phyloP scores from a whole-genome alignment of 2,329 filamentous ascomycete species.

The Aspergillus amoenus region DNA sequence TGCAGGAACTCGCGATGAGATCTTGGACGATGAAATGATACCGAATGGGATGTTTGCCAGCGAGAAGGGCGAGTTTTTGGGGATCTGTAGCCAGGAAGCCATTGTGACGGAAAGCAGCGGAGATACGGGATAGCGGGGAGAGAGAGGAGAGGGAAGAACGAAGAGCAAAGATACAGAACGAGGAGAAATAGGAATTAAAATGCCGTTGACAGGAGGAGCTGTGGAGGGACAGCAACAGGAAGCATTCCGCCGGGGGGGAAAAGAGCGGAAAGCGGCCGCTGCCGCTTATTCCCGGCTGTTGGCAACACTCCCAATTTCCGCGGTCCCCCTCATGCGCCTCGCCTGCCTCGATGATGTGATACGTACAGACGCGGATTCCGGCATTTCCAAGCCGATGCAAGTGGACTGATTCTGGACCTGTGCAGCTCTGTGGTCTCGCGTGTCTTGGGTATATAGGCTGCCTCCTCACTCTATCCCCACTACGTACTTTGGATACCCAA shows the following conservation, averaged over 20 bases:
- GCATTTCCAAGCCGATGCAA: background rate
- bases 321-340: background rate
- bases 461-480: background rate
- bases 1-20: slow-evolving; percentile 61
- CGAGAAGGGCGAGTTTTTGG: slow-evolving; percentile 66
- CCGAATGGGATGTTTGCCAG: slow-evolving; percentile 81
- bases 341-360: background rate
- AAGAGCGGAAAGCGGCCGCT: slow-evolving; percentile 60
- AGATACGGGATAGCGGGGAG: background rate
- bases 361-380: slow-evolving; percentile 1
- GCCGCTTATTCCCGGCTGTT: slow-evolving; percentile 13
- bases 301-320: background rate
- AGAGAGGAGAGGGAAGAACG: background rate
- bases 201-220: slow-evolving; percentile 41
- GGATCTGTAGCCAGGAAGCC: slow-evolving; percentile 61
- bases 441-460: background rate
- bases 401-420: background rate
- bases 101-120: slow-evolving; percentile 27
- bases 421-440: background rate
- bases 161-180: background rate
- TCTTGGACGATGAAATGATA: slow-evolving; percentile 66
- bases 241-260: slow-evolving; percentile 20
- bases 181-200: slow-evolving; percentile 2
- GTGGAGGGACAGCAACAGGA: slow-evolving; percentile 27
- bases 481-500: background rate